Evolutionary conservation across 164 flowering plant genomes (phyloP).

Genomic region (Aristolochia fimbriata): DNA sequence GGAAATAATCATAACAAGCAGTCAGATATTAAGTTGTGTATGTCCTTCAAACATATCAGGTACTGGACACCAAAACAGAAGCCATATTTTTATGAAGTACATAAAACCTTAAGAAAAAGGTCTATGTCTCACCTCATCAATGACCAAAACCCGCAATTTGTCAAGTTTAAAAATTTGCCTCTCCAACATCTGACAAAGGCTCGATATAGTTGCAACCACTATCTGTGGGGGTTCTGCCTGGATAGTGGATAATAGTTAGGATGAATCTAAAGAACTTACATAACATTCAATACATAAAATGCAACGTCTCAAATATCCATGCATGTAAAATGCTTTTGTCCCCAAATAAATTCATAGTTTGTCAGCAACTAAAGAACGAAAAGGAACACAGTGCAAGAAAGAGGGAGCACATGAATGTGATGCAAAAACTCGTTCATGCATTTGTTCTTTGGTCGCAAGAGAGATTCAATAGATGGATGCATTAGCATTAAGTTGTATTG

Average conservation of each 20-base stretch:
- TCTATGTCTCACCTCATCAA: conserved; percentile 66
- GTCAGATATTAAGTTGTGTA: not conserved
- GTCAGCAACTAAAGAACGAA: not conserved
- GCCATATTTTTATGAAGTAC: not conserved
- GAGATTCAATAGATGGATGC: too few species aligned
- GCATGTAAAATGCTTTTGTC: too few species aligned
- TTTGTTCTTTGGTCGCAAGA: too few species aligned
- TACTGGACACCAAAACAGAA: not conserved
- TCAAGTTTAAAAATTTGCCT: conserved; percentile 55
- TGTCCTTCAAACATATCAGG: not conserved
- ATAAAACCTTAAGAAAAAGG: not conserved
- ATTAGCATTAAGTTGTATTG: too few species aligned
- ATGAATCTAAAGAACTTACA: too few species aligned
- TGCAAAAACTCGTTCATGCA: too few species aligned
- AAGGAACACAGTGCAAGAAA: conserved; percentile 2
- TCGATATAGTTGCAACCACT: conserved; percentile 73
- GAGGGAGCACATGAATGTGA: not conserved
- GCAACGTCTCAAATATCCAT: too few species aligned
- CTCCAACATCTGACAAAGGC: conserved; percentile 84
- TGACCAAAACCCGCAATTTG: conserved; percentile 54
- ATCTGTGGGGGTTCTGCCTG: conserved; percentile 93
- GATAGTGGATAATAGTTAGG: too few species aligned
- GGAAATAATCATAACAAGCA: not conserved
- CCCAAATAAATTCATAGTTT: too few species aligned
- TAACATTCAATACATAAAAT: too few species aligned